A percentile compares a stretch with the other conserved stretches of the same genome.
phyloP scores from a whole-genome alignment of 2,329 filamentous ascomycete genomes.

The Bimuria novae-zelandiae region DNA sequence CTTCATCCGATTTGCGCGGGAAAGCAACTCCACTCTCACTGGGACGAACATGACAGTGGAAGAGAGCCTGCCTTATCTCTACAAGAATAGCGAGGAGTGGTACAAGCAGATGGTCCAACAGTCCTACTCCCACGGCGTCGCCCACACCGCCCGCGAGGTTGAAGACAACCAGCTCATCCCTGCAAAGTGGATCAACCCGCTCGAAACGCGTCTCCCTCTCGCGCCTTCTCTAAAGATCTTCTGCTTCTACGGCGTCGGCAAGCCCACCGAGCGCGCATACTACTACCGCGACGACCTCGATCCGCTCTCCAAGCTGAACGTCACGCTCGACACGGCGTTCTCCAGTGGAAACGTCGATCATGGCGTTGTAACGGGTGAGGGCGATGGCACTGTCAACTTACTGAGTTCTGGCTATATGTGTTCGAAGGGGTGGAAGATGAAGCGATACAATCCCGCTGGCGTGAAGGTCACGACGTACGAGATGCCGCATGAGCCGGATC shows the following conservation, averaged over 20 bases:
- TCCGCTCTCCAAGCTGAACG: conserved; percentile 67
- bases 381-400: conserved; percentile 94
- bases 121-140: conserved; percentile 88
- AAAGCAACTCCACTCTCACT: conserved; percentile 56
- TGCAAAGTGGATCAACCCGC: conserved; percentile 89
- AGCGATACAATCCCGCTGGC: conserved; percentile 87
- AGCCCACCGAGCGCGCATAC: conserved; percentile 89
- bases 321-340: conserved; percentile 59
- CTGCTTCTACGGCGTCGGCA: conserved; percentile 96
- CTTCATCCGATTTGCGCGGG: conserved; percentile 77
- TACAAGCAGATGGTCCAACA: conserved; percentile 73
- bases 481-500: conserved; percentile 95
- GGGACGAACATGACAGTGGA: conserved; percentile 77
- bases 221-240: conserved; percentile 92
- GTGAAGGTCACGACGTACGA: conserved; percentile 83
- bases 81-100: conserved; percentile 81
- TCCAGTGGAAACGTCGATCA: conserved; percentile 66
- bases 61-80: conserved; percentile 76
- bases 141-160: conserved; percentile 77
- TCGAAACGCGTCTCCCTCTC: conserved; percentile 83
- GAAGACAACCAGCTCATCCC: conserved; percentile 63
- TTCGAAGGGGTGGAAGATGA: conserved; percentile 89
- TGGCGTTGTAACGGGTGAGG: conserved; percentile 93
- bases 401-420: conserved; percentile 96
- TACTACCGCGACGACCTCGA: conserved; percentile 81